A percentile compares a stretch with the other conserved stretches of the same genome.
Evolutionary conservation across 2,329 filamentous ascomycete species (phyloP).

Genomic region (Keithomyces neogunnii): DNA sequence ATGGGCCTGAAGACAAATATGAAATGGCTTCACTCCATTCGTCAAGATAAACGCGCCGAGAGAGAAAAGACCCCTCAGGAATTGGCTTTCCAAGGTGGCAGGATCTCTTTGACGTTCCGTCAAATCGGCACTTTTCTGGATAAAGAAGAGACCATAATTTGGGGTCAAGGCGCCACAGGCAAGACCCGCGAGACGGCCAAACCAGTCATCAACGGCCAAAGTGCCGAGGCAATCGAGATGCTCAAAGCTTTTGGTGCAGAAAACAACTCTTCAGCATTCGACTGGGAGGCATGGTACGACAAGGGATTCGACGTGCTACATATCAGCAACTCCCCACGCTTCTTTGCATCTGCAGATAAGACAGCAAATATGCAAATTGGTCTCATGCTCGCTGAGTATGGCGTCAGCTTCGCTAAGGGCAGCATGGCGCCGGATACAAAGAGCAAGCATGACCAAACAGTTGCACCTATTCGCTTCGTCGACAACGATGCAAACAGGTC

Average conservation of each 20-base stretch:
- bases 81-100: slow-evolving; percentile 61
- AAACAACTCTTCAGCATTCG: slow-evolving; percentile 64
- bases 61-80: slow-evolving; percentile 63
- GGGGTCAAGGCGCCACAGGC: slow-evolving; percentile 79
- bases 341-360: slow-evolving; percentile 40
- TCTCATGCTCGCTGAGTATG: slow-evolving; percentile 41
- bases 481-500: slow-evolving; percentile 45
- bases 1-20: slow-evolving; percentile 76
- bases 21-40: slow-evolving; percentile 87
- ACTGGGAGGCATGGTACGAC: slow-evolving; percentile 72
- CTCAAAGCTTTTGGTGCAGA: slow-evolving; percentile 76
- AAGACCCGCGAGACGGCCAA: slow-evolving; percentile 56
- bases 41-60: slow-evolving; percentile 67
- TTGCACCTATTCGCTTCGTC: slow-evolving; percentile 37
- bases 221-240: slow-evolving; percentile 56
- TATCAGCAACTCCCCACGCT: slow-evolving; percentile 40
- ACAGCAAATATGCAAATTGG: slow-evolving; percentile 41
- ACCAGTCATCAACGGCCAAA: slow-evolving; percentile 61
- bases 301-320: slow-evolving; percentile 77
- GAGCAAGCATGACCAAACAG: not conserved
- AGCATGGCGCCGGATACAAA: slow-evolving; percentile 19
- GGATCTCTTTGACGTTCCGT: slow-evolving; percentile 89
- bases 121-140: slow-evolving; percentile 79
- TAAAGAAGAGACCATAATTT: slow-evolving; percentile 58
- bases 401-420: slow-evolving; percentile 38